A percentile compares a stretch with the other conserved stretches of the same genome.
These are phyloP conservation scores for Fusarium sp. DNA, from an alignment of 2,329 filamentous ascomycete genomes.

Conservation along the genomic window DNA sequence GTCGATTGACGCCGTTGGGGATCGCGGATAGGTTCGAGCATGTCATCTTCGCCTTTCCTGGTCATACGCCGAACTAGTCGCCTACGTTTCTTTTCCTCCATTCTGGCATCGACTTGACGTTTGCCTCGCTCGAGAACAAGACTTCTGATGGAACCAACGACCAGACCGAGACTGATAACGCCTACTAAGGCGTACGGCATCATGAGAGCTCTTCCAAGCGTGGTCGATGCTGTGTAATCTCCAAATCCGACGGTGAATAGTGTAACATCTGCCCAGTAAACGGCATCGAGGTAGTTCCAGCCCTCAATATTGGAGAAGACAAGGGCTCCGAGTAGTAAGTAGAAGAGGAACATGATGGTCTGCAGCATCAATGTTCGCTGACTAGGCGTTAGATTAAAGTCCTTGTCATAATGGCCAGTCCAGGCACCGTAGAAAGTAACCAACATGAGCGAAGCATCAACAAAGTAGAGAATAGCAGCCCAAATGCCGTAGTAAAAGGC, in stretches of 20 bases:
- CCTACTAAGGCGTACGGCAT: slow-evolving; percentile 88
- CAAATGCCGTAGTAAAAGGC: slow-evolving; percentile 90
- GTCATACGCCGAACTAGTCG: slow-evolving; percentile 59
- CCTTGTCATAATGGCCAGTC: slow-evolving; percentile 75
- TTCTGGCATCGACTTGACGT: slow-evolving; percentile 64
- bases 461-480: slow-evolving; percentile 81
- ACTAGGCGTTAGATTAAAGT: slow-evolving; percentile 81
- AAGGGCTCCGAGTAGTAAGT: slow-evolving; percentile 80
- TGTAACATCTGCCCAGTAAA: slow-evolving; percentile 83
- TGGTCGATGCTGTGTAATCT: slow-evolving; percentile 61
- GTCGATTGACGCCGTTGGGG: slow-evolving; percentile 15
- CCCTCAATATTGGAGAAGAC: slow-evolving; percentile 78
- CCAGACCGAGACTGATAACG: slow-evolving; percentile 85
- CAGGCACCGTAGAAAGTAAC: slow-evolving; percentile 84
- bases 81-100: slow-evolving; percentile 70
- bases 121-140: slow-evolving; percentile 70
- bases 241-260: slow-evolving; percentile 74
- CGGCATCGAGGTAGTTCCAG: slow-evolving; percentile 81
- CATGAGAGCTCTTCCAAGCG: slow-evolving; percentile 75
- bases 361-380: slow-evolving; percentile 92
- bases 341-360: slow-evolving; percentile 86
- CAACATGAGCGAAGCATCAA: slow-evolving; percentile 80
- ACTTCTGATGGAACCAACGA: slow-evolving; percentile 82
- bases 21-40: slow-evolving; percentile 63
- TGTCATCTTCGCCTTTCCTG: slow-evolving; percentile 57